Conservation (phyloP, 768 basidiomycete species). For the Punctularia strigosozonata region DNA sequence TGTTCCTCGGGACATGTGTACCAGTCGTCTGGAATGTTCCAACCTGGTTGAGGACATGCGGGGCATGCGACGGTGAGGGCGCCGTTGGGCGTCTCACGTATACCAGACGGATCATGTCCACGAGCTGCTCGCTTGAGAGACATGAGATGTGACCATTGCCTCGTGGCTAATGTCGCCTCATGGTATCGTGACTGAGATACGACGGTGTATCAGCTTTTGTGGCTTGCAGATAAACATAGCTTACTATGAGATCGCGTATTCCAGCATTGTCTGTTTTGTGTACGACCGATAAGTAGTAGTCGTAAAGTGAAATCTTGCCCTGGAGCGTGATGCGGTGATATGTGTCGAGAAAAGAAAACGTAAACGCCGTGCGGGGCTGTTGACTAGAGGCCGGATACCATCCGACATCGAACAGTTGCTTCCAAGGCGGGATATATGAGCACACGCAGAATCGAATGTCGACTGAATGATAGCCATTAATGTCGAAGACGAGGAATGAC, state of each 20-base stretch:
- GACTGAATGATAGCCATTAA: neutral
- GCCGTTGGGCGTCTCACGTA: conserved; percentile 5
- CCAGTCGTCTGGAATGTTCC: conserved; percentile 12
- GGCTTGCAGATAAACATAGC: neutral
- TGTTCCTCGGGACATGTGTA: conserved; percentile 1
- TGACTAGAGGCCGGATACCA: neutral
- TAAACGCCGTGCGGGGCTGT: neutral
- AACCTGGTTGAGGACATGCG: conserved; percentile 13
- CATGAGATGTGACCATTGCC: conserved; percentile 6
- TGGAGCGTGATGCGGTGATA: conserved; percentile 2
- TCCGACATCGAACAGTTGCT: neutral
- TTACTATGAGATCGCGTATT: neutral
- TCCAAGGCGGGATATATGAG: no score
- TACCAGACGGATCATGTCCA: conserved; percentile 11
- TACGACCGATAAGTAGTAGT: conserved; percentile 1
- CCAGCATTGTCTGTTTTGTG: neutral
- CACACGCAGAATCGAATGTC: neutral
- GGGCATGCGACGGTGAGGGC: conserved; percentile 11
- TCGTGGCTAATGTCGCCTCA: conserved; percentile 1
- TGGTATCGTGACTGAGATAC: conserved; percentile 1
- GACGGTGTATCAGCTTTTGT: neutral
- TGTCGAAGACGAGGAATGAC: neutral
- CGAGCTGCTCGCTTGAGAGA: conserved; percentile 11
- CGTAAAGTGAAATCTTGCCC: conserved; percentile 4
- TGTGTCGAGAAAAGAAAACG: neutral